These are phyloP conservation scores for Nemania abortiva DNA, from an alignment of 2,329 filamentous ascomycete genomes.

Conservation along the genomic window DNA sequence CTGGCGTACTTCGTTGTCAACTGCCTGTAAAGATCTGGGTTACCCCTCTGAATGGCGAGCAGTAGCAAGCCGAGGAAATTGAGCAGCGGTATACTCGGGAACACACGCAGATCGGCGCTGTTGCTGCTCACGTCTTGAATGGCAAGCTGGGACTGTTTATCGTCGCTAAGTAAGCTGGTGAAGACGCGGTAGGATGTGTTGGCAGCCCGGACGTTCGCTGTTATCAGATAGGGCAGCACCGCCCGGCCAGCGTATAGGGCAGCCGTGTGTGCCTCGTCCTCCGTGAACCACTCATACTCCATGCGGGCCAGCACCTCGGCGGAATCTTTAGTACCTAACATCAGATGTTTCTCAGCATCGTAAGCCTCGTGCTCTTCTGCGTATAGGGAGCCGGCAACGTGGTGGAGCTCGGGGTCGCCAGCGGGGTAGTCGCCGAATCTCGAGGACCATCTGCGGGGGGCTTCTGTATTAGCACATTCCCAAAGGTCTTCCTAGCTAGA, in stretches of 20 bases:
- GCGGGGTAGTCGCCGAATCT: slow-evolving; percentile 89
- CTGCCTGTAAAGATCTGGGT: slow-evolving; percentile 82
- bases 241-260: slow-evolving; percentile 87
- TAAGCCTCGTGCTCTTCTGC: slow-evolving; percentile 94
- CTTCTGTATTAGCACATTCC: slow-evolving; percentile 32
- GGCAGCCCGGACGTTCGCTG: slow-evolving; percentile 90
- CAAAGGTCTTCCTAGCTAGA: slow-evolving; percentile 16
- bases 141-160: slow-evolving; percentile 68
- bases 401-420: slow-evolving; percentile 93
- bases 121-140: slow-evolving; percentile 85
- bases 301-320: slow-evolving; percentile 82
- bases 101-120: slow-evolving; percentile 80
- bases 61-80: slow-evolving; percentile 93
- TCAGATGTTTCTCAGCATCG: slow-evolving; percentile 90
- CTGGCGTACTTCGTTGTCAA: slow-evolving; percentile 83
- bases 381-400: slow-evolving; percentile 87
- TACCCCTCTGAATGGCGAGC: slow-evolving; percentile 83
- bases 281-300: slow-evolving; percentile 94
- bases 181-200: slow-evolving; percentile 85
- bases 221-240: slow-evolving; percentile 89
- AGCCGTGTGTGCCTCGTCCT: slow-evolving; percentile 89
- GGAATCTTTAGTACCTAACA: slow-evolving; percentile 90
- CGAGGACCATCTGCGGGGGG: slow-evolving; percentile 76
- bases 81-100: slow-evolving; percentile 90
- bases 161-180: slow-evolving; percentile 71